Conservation (phyloP, 2,329 filamentous ascomycete species). For the Hymenoscyphus fraxineus region DNA sequence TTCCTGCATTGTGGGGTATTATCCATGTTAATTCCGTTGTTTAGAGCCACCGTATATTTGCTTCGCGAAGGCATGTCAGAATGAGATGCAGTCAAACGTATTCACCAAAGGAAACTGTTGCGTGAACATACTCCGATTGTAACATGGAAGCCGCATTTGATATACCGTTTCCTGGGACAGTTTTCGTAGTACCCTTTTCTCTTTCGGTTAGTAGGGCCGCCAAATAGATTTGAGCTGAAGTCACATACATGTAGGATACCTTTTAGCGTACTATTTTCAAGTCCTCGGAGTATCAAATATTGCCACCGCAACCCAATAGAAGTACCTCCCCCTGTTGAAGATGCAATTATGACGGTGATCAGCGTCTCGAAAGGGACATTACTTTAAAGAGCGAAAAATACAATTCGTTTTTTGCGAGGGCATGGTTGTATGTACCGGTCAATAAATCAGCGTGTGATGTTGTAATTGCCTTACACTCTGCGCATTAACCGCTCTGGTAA, state of each 20-base stretch:
- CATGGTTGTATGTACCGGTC: neutral
- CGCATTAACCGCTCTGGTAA: neutral
- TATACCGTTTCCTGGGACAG: neutral
- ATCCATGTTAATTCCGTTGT: constrained; percentile 1
- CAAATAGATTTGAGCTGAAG: constrained; percentile 3
- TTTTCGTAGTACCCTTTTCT: neutral
- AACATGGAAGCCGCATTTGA: neutral
- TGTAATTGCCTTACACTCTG: neutral
- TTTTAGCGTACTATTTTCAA: neutral
- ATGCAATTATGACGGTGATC: neutral
- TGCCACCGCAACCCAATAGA: neutral
- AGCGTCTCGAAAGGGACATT: neutral
- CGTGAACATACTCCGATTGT: neutral
- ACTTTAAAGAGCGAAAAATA: neutral
- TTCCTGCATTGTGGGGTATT: constrained; percentile 13
- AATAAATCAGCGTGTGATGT: neutral
- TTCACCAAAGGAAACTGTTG: neutral
- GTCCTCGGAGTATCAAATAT: neutral
- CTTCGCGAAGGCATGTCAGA: neutral
- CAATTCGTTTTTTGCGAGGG: neutral
- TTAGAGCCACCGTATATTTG: neutral
- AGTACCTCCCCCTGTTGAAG: neutral
- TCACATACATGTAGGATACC: neutral
- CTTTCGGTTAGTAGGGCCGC: constrained; percentile 10
- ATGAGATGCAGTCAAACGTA: neutral